Percentiles rank a stretch among this genome's conserved stretches.
These are phyloP conservation scores for Ampelomyces quisqualis DNA, from an alignment of 2,329 filamentous ascomycete species.

Conservation along the genomic window DNA sequence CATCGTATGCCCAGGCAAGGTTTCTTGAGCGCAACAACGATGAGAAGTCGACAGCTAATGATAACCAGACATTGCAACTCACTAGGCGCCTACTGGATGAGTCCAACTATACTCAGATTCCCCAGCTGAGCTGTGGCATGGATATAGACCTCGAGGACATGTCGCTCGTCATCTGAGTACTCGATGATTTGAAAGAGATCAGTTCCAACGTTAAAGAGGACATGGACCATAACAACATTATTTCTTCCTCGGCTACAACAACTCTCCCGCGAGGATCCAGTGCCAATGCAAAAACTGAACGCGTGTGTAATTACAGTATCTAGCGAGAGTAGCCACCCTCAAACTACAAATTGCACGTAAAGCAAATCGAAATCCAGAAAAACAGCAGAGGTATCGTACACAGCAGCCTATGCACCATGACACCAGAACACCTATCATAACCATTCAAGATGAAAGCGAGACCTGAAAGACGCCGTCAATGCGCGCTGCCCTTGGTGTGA, in stretches of 20 bases:
- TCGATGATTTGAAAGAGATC: too few relatives aligned
- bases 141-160: slow-evolving; percentile 47
- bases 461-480: not conserved
- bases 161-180: slow-evolving; percentile 27
- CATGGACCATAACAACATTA: not conserved
- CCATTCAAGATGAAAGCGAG: not conserved
- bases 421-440: slow-evolving; percentile 20
- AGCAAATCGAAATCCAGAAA: too few relatives aligned
- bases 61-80: slow-evolving; percentile 39
- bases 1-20: slow-evolving; percentile 45
- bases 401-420: slow-evolving; percentile 12
- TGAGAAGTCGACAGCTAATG: too few relatives aligned
- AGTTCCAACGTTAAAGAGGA: too few relatives aligned
- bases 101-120: slow-evolving; percentile 48
- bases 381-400: slow-evolving; percentile 19
- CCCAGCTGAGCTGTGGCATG: slow-evolving; percentile 47
- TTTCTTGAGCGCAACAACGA: too few relatives aligned
- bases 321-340: too few relatives aligned
- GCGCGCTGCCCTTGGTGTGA: not conserved
- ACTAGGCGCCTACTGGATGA: slow-evolving; percentile 44
- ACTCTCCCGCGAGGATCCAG: too few relatives aligned
- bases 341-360: not conserved
- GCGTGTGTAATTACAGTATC: too few relatives aligned
- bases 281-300: too few relatives aligned
- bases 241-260: too few relatives aligned